Base-by-base conservation (phyloP, 306 rosid genomes). In the cucumber (Cucumis sativus) region DNA sequence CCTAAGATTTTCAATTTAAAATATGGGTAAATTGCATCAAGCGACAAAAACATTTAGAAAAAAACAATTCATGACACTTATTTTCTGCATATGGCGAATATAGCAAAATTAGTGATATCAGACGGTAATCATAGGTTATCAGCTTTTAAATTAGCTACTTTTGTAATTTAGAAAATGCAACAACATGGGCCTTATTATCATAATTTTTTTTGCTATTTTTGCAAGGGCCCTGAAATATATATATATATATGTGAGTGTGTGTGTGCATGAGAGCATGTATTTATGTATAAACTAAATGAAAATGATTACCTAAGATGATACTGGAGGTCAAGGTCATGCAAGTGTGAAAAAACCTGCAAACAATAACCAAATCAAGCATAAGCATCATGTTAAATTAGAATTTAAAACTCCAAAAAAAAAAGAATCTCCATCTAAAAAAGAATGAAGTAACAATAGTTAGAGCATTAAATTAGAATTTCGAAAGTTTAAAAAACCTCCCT, bases 321-420 rank as follows among this genome's bases (percentile, higher is more conserved):
- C 28, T 77, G 91, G 67, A 95, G 99, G 85, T 92, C 99, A 78
- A 95, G 99, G 70, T 95, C 96, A 80, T 89, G 99, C 88, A 95
- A 88, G 88, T 95, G 97, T 43, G 92, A 86, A 81, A 95, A 92
- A 78, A 95, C 99, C 99, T 95, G 76, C 16, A 47, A 82, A 41
- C 43, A 21, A 59, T 14, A 71, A 14, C 25, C 4, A 41, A 23
- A 43, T 43, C 39, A 52, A 23, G 15, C 40, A 71, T 71, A 20
- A 25, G 13, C 76, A 49, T 71, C 37, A 10, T 23, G 74, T 10
- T 49, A 71, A 23, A 71, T 49, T 25, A 49, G 60, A 37, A 28
- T 25, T 15, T 17, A 71, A 71, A 49, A 71, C 25, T 28, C 23
- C 18, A 13, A 47, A 23, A 70, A 45, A 60, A 20, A 14, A 25